These are phyloP conservation scores for Skeletonema costatum DNA, from an alignment of 108 stramenopile species.

Conservation along the genomic window DNA sequence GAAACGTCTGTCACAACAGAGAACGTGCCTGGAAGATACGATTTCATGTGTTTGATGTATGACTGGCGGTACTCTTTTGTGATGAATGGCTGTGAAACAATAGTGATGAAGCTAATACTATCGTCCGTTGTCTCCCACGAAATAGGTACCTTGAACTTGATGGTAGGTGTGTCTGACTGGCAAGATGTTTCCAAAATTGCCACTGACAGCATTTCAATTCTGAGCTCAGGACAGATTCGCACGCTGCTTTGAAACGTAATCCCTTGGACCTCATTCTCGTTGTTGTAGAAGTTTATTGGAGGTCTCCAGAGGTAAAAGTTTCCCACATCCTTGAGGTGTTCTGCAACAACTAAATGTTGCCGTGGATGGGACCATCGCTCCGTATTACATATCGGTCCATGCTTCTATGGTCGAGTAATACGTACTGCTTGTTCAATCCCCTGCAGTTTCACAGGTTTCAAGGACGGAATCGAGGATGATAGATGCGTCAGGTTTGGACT, in stretches of 20 bases:
- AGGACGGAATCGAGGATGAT: neutral
- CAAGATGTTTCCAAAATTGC: conserved; percentile 1
- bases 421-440: neutral
- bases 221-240: conserved; percentile 5
- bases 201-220: conserved; percentile 20
- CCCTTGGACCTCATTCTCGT: neutral
- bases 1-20: conserved; percentile 4
- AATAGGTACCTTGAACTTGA: neutral
- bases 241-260: conserved; percentile 27
- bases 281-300: conserved; percentile 37
- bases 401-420: conserved; percentile 14
- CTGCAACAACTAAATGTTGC: neutral
- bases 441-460: neutral
- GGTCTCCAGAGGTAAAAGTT: conserved; percentile 18
- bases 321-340: conserved; percentile 29
- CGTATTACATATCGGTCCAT: conserved; percentile 3
- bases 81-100: conserved; percentile 1
- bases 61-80: neutral
- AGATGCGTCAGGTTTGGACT: neutral
- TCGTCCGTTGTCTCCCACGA: neutral
- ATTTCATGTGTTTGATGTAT: neutral
- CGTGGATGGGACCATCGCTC: neutral
- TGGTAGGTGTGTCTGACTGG: neutral
- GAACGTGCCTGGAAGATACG: conserved; percentile 4
- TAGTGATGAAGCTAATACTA: neutral